Conservation (phyloP, 2,329 filamentous ascomycete species). For the Colletotrichum shisoi region DNA sequence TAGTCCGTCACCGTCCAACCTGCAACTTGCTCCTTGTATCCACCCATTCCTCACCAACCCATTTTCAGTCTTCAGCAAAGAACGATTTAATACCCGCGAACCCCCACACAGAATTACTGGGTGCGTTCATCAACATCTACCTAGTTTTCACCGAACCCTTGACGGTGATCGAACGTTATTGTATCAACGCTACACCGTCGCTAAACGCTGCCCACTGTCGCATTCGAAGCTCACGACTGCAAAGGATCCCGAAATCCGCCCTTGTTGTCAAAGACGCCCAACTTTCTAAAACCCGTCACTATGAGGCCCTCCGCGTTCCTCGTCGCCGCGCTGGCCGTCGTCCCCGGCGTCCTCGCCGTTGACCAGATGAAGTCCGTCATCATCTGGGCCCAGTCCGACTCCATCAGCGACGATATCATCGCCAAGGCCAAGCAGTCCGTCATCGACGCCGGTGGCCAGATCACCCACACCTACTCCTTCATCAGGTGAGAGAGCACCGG, state of each 20-base stretch:
- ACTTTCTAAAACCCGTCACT: conserved; percentile 41
- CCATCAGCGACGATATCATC: conserved; percentile 70
- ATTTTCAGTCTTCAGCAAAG: conserved; percentile 29
- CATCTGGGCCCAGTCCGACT: conserved; percentile 76
- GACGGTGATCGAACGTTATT: conserved; percentile 13
- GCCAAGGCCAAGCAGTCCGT: conserved; percentile 76
- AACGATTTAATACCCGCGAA: conserved; percentile 35
- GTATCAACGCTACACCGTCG: conserved; percentile 12
- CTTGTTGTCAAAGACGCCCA: not conserved
- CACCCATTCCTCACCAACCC: conserved; percentile 10
- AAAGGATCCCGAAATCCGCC: not conserved
- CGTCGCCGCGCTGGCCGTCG: conserved; percentile 63
- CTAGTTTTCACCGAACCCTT: not conserved
- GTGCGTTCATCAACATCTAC: conserved; percentile 13
- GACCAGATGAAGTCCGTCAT: conserved; percentile 77
- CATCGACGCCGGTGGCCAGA: conserved; percentile 72
- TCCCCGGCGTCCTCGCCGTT: conserved; percentile 68
- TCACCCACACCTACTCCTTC: conserved; percentile 78
- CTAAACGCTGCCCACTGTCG: conserved; percentile 7
- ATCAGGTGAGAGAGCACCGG: conserved; percentile 65
- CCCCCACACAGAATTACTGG: conserved; percentile 23
- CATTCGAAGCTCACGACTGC: conserved; percentile 7
- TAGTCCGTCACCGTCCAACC: conserved; percentile 3
- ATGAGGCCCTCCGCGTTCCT: conserved; percentile 71
- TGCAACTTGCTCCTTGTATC: conserved; percentile 31